A percentile compares a stretch with the other conserved stretches of the same genome.
Evolutionary conservation across 495 filamentous ascomycete species (phyloP).

Genomic region (Podospora bellae-mahoneyi): DNA sequence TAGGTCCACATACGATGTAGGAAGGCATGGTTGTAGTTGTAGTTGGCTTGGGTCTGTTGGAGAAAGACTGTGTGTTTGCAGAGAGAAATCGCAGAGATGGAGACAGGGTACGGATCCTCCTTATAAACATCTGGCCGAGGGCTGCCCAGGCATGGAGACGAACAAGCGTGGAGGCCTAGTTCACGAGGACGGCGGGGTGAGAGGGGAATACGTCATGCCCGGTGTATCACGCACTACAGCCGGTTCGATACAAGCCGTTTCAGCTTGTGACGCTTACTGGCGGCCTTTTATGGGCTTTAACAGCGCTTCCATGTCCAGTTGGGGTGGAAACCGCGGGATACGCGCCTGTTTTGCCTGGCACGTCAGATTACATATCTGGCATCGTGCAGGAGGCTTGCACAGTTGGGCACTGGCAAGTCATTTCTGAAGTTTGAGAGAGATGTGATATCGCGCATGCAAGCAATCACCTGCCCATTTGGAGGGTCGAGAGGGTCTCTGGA

Average conservation of each 20-base stretch:
- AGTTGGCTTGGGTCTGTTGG: background rate
- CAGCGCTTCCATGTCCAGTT: background rate
- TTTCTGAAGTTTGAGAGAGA: background rate
- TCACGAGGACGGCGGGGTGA: constrained; percentile 10
- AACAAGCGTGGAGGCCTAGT: background rate
- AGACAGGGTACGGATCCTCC: background rate
- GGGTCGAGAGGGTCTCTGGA: background rate
- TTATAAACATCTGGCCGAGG: background rate
- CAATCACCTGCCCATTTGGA: background rate
- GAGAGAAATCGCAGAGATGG: background rate
- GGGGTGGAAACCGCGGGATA: constrained; percentile 8
- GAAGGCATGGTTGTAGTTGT: constrained; percentile 46
- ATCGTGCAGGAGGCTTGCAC: background rate
- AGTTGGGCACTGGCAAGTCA: background rate
- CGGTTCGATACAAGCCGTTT: constrained; percentile 4
- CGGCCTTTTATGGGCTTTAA: background rate
- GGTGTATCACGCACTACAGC: background rate
- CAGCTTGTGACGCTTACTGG: constrained; percentile 2
- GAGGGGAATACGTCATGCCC: constrained; percentile 11
- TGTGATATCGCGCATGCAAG: background rate
- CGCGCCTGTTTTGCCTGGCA: constrained; percentile 3
- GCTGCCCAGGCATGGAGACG: background rate
- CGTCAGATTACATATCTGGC: constrained; percentile 6
- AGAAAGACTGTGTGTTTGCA: background rate
- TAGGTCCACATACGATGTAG: constrained; percentile 58